These are phyloP conservation scores for Ailanthus altissimus DNA, from an alignment of 345 rosid genomes.

Conservation along the genomic window DNA sequence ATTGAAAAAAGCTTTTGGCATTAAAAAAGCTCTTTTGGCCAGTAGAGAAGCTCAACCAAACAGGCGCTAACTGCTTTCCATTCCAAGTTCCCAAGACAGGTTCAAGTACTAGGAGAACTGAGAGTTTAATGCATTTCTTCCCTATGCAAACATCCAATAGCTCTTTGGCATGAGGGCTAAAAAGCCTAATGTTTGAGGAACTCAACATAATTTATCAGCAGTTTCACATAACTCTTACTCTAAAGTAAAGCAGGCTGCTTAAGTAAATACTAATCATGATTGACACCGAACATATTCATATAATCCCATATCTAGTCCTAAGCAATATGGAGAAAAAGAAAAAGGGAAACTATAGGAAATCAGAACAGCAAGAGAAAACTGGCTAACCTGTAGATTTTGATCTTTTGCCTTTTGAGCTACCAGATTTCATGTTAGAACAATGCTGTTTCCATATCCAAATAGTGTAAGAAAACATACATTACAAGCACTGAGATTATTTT, in stretches of 20 bases:
- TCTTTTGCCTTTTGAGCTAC: constrained; percentile 27
- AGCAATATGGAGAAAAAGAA: not conserved
- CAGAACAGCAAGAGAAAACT: not conserved
- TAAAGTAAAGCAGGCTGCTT: not conserved
- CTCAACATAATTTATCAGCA: not conserved
- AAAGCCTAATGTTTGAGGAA: not conserved
- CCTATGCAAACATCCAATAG: not conserved
- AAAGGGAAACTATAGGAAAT: constrained; percentile 15
- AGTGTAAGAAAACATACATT: constrained; percentile 15
- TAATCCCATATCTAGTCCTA: not conserved
- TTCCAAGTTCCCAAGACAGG: not conserved
- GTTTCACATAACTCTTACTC: not conserved
- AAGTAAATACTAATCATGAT: not conserved
- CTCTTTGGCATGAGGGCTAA: not conserved
- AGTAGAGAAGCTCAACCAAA: too few relatives aligned
- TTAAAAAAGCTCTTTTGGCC: too few relatives aligned
- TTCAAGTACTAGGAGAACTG: not conserved
- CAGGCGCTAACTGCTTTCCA: not conserved
- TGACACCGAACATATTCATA: constrained; percentile 7
- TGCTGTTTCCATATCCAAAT: constrained; percentile 40
- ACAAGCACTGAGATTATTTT: constrained; percentile 1
- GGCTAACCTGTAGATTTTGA: constrained; percentile 44
- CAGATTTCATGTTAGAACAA: constrained; percentile 22
- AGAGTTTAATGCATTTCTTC: not conserved
- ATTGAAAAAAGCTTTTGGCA: too few relatives aligned